phyloP scores from a whole-genome alignment of 2,329 filamentous ascomycete genomes.

The Chaetomium strumarium region DNA sequence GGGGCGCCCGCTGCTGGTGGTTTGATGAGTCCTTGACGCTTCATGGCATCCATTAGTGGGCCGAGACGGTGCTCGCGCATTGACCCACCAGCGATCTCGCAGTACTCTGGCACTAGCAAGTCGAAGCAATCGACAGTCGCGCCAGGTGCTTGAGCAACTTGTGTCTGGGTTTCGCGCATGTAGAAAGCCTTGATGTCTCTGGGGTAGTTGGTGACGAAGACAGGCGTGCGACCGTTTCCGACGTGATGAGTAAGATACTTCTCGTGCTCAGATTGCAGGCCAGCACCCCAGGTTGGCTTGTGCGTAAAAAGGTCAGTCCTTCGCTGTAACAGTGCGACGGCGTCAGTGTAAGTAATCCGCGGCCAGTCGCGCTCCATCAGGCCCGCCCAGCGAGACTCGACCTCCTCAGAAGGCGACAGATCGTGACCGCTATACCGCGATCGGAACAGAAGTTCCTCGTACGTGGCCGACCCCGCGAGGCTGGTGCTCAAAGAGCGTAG shows the following conservation, averaged over 20 bases:
- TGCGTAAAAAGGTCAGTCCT: conserved; percentile 60
- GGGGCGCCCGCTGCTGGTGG: conserved; percentile 18
- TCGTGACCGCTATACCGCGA: conserved; percentile 27
- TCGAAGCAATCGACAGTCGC: conserved; percentile 83
- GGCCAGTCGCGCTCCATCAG: conserved; percentile 61
- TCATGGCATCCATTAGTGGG: conserved; percentile 65
- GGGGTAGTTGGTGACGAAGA: conserved; percentile 95
- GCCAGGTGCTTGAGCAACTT: conserved; percentile 5
- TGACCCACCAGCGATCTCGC: conserved; percentile 82
- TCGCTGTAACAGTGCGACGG: conserved; percentile 61
- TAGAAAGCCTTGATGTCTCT: conserved; percentile 84
- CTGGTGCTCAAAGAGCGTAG: conserved; percentile 48
- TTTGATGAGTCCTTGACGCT: conserved; percentile 55
- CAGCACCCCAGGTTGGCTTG: conserved; percentile 62
- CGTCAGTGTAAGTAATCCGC: conserved; percentile 75
- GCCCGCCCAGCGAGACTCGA: conserved; percentile 67
- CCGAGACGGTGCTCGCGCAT: conserved; percentile 77
- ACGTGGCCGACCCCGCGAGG: conserved; percentile 38
- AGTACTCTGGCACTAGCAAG: conserved; percentile 76
- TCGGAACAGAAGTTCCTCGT: conserved; percentile 37
- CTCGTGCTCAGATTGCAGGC: conserved; percentile 88
- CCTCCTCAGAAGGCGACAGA: conserved; percentile 41
- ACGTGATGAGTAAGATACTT: conserved; percentile 66
- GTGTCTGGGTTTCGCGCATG: conserved; percentile 37
- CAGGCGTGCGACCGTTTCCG: conserved; percentile 51